These are phyloP conservation scores for Blastobotrys indianensis DNA, from an alignment of 1,139 yeast genomes.

Conservation along the genomic window DNA sequence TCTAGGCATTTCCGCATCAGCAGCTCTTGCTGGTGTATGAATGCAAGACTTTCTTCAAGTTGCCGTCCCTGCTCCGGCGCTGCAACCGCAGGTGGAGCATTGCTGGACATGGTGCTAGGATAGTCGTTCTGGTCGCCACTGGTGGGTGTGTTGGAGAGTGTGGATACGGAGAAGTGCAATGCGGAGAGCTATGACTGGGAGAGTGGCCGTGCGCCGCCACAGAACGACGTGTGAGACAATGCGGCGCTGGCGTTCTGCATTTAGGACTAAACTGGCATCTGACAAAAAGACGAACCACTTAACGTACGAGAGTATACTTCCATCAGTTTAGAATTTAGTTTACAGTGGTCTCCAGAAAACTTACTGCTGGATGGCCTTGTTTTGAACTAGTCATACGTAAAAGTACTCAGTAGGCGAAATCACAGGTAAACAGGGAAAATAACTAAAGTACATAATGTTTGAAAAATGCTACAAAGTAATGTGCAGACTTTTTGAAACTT, in stretches of 20 bases:
- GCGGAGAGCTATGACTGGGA: background rate
- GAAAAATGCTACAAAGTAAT: constrained; percentile 24
- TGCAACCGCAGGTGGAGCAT: background rate
- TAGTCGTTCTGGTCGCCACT: background rate
- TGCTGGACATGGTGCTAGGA: background rate
- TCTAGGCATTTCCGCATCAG: constrained; percentile 75
- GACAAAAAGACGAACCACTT: no score
- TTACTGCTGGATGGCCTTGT: background rate
- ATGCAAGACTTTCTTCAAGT: constrained; percentile 48
- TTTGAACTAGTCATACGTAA: background rate
- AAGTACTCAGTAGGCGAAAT: background rate
- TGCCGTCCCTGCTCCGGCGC: constrained; percentile 23
- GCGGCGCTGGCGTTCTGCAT: background rate
- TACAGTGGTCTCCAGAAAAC: background rate
- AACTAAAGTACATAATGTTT: constrained; percentile 10
- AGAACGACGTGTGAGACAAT: background rate
- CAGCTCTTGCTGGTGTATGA: constrained; percentile 64
- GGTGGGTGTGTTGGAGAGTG: background rate
- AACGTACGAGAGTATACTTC: background rate
- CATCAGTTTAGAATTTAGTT: background rate
- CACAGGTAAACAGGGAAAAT: background rate
- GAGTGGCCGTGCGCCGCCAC: background rate
- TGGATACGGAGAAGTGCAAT: background rate
- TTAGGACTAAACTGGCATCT: no score
- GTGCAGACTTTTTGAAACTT: constrained; percentile 36